Percentiles rank a stretch among this genome's conserved stretches.
These are phyloP conservation scores for Seiridium cupressi DNA, from an alignment of 2,329 filamentous ascomycete genomes.

Conservation along the genomic window DNA sequence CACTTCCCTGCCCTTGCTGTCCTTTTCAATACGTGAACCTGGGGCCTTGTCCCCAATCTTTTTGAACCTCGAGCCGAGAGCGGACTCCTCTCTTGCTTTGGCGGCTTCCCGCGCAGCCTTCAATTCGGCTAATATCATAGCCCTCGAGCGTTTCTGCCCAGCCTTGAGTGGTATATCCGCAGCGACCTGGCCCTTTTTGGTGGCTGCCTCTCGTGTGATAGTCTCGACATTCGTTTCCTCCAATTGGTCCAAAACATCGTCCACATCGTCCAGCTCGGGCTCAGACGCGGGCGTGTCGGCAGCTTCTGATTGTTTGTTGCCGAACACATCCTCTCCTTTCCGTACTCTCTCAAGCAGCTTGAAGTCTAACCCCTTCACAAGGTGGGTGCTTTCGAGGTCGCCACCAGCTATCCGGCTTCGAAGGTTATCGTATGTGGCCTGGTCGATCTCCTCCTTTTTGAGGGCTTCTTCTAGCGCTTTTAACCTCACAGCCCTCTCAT, in stretches of 20 bases:
- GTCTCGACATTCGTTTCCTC: constrained; percentile 54
- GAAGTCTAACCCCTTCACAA: constrained; percentile 90
- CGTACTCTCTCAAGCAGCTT: constrained; percentile 70
- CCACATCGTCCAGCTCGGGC: constrained; percentile 46
- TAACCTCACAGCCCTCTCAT: constrained; percentile 62
- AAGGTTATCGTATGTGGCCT: constrained; percentile 72
- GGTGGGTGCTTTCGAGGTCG: constrained; percentile 75
- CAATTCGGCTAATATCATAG: constrained; percentile 66
- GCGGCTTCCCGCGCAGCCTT: constrained; percentile 62
- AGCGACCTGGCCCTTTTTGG: constrained; percentile 62
- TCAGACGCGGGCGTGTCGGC: constrained; percentile 12
- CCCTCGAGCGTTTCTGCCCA: constrained; percentile 61
- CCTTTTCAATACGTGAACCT: constrained; percentile 58
- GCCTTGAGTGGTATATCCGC: constrained; percentile 44
- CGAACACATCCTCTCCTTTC: constrained; percentile 66
- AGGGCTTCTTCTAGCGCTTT: constrained; percentile 78
- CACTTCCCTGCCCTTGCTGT: constrained; percentile 60
- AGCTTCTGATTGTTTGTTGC: constrained; percentile 23
- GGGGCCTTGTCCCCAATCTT: constrained; percentile 59
- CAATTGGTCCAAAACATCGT: constrained; percentile 64
- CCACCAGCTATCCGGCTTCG: constrained; percentile 79
- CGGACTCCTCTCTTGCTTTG: constrained; percentile 49
- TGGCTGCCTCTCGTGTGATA: constrained; percentile 47
- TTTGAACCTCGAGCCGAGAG: constrained; percentile 59
- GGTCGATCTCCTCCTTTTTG: constrained; percentile 82